A percentile compares a stretch with the other conserved stretches of the same genome.
Conservation (phyloP, 495 filamentous ascomycete genomes). For the Neurospora sp. region DNA sequence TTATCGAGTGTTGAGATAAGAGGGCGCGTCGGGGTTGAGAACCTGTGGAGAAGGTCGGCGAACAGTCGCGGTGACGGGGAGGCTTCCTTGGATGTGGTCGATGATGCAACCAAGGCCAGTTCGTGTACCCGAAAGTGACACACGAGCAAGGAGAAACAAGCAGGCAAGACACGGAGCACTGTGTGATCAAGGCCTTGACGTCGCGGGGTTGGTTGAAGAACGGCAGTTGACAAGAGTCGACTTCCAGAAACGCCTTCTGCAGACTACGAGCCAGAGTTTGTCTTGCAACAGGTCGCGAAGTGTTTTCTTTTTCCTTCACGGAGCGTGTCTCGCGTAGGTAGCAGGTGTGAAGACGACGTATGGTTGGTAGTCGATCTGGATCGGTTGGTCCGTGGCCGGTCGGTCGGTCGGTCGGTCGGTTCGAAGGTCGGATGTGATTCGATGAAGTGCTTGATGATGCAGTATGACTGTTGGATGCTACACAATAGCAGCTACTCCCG, state of each 20-base stretch:
- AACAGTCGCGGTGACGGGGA: background rate
- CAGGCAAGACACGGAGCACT: background rate
- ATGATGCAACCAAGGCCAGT: background rate
- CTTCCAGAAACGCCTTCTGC: background rate
- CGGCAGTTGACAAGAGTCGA: background rate
- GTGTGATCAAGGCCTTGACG: background rate
- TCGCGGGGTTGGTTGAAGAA: background rate
- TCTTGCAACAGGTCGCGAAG: background rate
- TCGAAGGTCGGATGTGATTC: background rate
- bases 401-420: background rate
- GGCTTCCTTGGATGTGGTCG: background rate
- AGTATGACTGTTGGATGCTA: background rate
- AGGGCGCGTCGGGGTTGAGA: background rate
- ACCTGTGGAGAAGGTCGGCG: background rate
- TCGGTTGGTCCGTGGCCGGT: background rate
- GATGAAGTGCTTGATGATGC: background rate
- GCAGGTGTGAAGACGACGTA: background rate
- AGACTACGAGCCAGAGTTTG: background rate
- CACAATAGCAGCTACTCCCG: background rate
- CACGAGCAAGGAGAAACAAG: background rate
- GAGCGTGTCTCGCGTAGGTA: background rate
- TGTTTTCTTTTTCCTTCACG: background rate
- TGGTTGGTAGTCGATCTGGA: background rate
- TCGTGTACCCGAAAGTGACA: background rate
- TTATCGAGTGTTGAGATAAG: background rate